Base-by-base conservation (phyloP, 805 yeast genomes). In the Cephaloascus albidus region DNA sequence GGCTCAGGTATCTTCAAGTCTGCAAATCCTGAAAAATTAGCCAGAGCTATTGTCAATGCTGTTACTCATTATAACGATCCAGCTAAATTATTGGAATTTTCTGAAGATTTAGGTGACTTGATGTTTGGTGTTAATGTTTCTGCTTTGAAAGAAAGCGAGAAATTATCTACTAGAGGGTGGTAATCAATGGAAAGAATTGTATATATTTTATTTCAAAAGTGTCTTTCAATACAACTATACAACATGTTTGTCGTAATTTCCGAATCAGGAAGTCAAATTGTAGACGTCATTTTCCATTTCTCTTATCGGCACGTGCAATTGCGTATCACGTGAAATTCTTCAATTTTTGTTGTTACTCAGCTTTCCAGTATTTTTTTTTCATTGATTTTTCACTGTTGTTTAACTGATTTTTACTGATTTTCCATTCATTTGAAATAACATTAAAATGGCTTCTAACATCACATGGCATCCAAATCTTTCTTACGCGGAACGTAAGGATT, bases 381-480 rank as follows among this genome's bases (percentile, higher is more conserved):
- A n/a, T n/a, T n/a, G n/a, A n/a, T n/a, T n/a, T n/a, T n/a, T n/a
- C n/a, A n/a, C n/a, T n/a, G n/a, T n/a, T n/a, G n/a, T n/a, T n/a
- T n/a, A n/a, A n/a, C n/a, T n/a, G n/a, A n/a, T n/a, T n/a, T n/a
- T n/a, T n/a, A n/a, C n/a, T n/a, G n/a, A n/a, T n/a, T n/a, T n/a
- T n/a, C n/a, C n/a, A n/a, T n/a, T n/a, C n/a, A n/a, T n/a, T n/a
- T n/a, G n/a, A n/a, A n/a, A n/a, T n/a, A n/a, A n/a, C n/a, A n/a
- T n/a, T 16, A 59, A 44, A 49, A 90, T 90, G 97, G 93, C 96
- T 48, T 81, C 96, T 33, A 90, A 90, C 58, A 87, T 90, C 60
- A 88, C 97, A 48, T 90, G 97, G 97, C 97, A 90, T 66, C 78
- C 77, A 50, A 90, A 93, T 55, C 68, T 90, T 51, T 80, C 93